Evolutionary conservation across 768 basidiomycete species (phyloP).

Genomic region (Glaciozyma martinii): DNA sequence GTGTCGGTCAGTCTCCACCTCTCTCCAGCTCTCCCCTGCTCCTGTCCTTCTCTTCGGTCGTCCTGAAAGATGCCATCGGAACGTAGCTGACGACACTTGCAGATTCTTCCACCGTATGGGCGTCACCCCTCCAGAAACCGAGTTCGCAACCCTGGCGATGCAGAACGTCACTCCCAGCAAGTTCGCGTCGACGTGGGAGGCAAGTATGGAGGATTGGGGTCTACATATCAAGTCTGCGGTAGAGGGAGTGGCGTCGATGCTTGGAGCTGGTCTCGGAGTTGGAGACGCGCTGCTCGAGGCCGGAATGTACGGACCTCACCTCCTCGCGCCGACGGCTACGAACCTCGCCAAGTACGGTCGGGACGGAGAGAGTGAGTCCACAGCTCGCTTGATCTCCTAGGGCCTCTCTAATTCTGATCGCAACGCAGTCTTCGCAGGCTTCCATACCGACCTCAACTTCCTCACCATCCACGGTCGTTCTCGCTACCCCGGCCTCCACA

Average conservation of each 20-base stretch:
- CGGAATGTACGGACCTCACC: slow-evolving; percentile 80
- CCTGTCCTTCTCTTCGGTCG: neutral
- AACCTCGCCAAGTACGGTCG: slow-evolving; percentile 69
- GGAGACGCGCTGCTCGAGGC: slow-evolving; percentile 67
- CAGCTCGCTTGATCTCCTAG: neutral
- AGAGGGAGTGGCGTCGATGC: slow-evolving; percentile 77
- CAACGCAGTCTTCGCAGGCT: slow-evolving; percentile 62
- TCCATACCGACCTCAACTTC: slow-evolving; percentile 90
- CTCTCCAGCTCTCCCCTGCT: too few species aligned
- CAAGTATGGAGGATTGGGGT: slow-evolving; percentile 78
- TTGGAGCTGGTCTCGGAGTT: slow-evolving; percentile 70
- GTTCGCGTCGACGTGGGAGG: slow-evolving; percentile 58
- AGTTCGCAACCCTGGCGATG: slow-evolving; percentile 67
- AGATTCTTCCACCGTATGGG: slow-evolving; percentile 42
- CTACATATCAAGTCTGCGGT: slow-evolving; percentile 78
- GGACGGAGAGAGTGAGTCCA: slow-evolving; percentile 53
- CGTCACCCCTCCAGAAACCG: slow-evolving; percentile 37
- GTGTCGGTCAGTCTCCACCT: slow-evolving; percentile 69
- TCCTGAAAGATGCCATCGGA: too few species aligned
- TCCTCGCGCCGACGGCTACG: slow-evolving; percentile 89
- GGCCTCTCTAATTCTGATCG: neutral
- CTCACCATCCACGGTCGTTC: slow-evolving; percentile 83
- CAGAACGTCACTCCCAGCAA: slow-evolving; percentile 69
- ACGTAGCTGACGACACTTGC: neutral
- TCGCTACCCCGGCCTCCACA: slow-evolving; percentile 75